Evolutionary conservation across 441 rosid species (phyloP), one percentile per base, ranked within the genome.

Genomic region (Gossypium davidsonii): DNA sequence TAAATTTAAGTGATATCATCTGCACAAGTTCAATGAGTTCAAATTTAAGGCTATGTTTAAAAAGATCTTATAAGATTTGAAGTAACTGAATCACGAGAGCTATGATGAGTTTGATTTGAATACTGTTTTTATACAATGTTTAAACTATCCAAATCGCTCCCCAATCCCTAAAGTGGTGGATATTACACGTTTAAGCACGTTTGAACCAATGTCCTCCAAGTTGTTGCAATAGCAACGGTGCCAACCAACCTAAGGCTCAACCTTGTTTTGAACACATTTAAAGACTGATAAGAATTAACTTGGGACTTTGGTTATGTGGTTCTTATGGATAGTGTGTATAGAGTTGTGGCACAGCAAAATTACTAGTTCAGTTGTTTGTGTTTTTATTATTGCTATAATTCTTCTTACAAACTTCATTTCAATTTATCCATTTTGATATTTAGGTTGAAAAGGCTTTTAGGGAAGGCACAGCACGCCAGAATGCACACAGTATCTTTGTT

Each of bases 381-480:
- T 34, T 63, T 18, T 4, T 6, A 3, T 34, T 31, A 59, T 28
- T 60, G 23, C 46, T 61, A 34, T 15, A 14, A 31, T 34, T 7
- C 12, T 14, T 28, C 4, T 28, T 60, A n/a, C 10, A n/a, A 31
- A 61, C 21, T n/a, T 58, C 3, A 25, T 21, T 5, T n/a, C 15
- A 1, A 34, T 34, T 20, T 37, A 59, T 15, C 12, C 67, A 28
- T 11, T 79, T 48, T 23, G 31, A 23, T 67, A 26, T 84, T 78
- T 89, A 94, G 98, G 97, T 94, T 79, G 97, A 94, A 70, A 94
- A 94, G 79, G 97, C 98, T 74, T 92, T 88, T 76, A 89, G 98
- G 81, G 98, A 94, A 85, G 91, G 93, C 77, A 92, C 96, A 17
- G 96, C 98, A 6, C 96, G 94, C 77, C 94, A 90, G 83, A 94